Evolutionary conservation across 208 protist species (phyloP).

Genomic region (Crithidia bombi): DNA sequence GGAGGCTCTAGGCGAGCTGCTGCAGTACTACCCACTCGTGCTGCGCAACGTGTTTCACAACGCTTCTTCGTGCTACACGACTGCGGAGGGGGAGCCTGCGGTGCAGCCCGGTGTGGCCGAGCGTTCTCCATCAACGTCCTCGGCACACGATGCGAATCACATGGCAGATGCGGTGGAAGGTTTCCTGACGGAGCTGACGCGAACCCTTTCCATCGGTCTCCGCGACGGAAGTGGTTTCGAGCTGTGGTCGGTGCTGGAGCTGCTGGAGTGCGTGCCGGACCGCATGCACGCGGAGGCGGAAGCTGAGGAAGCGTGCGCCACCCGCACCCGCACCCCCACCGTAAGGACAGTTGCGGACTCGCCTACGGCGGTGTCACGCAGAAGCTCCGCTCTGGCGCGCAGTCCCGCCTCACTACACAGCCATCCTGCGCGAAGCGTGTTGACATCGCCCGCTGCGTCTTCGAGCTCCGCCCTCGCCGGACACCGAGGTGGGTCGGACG

Average conservation of each 20-base stretch:
- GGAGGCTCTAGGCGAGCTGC: constrained; percentile 14
- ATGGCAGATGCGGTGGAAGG: constrained; percentile 34
- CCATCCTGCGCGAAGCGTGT: too few relatives aligned
- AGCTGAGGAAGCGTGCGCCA: constrained; percentile 3
- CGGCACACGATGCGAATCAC: background rate
- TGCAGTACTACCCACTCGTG: constrained; percentile 18
- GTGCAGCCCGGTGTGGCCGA: too few relatives aligned
- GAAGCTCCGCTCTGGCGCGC: too few relatives aligned
- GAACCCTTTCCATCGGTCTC: constrained; percentile 51
- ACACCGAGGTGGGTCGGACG: too few relatives aligned
- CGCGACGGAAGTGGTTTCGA: constrained; percentile 30
- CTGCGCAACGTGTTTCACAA: constrained; percentile 29
- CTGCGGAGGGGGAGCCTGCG: background rate
- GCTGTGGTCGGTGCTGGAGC: constrained; percentile 68
- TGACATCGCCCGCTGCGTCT: too few relatives aligned
- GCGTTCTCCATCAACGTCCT: background rate
- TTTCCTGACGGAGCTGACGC: constrained; percentile 55
- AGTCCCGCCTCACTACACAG: too few relatives aligned
- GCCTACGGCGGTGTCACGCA: too few relatives aligned
- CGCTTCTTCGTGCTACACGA: background rate
- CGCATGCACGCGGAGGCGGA: constrained; percentile 25
- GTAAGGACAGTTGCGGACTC: too few relatives aligned
- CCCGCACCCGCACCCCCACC: too few relatives aligned
- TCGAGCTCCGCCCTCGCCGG: too few relatives aligned
- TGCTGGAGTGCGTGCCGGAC: constrained; percentile 36